phyloP scores from a whole-genome alignment of 305 asterid genomes.

The Rubia peregrina region DNA sequence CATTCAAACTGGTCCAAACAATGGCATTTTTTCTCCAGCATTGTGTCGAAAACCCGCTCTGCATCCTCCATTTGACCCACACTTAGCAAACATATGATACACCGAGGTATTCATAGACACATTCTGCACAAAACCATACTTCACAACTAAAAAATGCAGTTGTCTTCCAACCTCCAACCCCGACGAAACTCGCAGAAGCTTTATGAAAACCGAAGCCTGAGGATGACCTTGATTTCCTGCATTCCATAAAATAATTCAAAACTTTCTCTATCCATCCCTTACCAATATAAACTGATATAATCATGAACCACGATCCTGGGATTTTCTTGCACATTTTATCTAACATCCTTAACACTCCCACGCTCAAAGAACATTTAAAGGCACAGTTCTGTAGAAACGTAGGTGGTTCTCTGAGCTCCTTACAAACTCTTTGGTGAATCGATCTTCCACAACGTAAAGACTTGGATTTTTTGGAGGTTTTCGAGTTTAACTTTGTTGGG shows the following conservation, averaged over 20 bases:
- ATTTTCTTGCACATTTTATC: slow-evolving; percentile 43
- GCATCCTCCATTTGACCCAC: slow-evolving; percentile 36
- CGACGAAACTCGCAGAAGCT: slow-evolving; percentile 31
- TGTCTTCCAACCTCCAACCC: slow-evolving; percentile 43
- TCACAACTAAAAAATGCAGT: slow-evolving; percentile 42
- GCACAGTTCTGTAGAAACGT: too few relatives aligned
- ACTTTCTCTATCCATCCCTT: slow-evolving; percentile 28
- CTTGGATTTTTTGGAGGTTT: too few relatives aligned
- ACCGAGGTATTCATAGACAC: slow-evolving; percentile 40
- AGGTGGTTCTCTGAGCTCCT: too few relatives aligned
- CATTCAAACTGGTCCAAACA: slow-evolving; percentile 33
- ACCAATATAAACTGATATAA: slow-evolving; percentile 40
- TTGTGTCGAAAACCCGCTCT: slow-evolving; percentile 26
- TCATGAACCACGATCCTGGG: slow-evolving; percentile 29
- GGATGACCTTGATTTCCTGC: slow-evolving; percentile 19
- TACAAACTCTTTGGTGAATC: too few relatives aligned
- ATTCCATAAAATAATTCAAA: slow-evolving; percentile 25
- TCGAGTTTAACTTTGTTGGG: too few relatives aligned
- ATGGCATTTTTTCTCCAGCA: slow-evolving; percentile 36
- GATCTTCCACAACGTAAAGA: too few relatives aligned
- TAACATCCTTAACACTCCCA: slow-evolving; percentile 22
- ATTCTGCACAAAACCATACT: slow-evolving; percentile 34
- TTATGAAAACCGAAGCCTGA: slow-evolving; percentile 23
- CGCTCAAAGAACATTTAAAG: too few relatives aligned
- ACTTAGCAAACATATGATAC: slow-evolving; percentile 43